phyloP scores from a whole-genome alignment of 2,329 filamentous ascomycete genomes.

The Colletotrichum sp. region DNA sequence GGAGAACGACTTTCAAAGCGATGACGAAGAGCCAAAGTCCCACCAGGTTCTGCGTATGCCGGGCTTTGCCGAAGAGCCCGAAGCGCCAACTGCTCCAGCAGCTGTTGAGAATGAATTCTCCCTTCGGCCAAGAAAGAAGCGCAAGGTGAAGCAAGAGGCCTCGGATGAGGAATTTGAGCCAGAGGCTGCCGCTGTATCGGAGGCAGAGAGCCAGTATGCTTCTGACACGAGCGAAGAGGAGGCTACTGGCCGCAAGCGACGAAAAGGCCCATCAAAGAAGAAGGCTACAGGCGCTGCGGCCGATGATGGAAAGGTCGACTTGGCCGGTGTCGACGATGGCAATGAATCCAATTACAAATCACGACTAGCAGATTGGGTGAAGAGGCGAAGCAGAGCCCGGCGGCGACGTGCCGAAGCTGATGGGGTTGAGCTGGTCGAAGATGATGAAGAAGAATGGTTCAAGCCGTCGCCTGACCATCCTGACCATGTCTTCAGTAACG shows the following conservation, averaged over 20 bases:
- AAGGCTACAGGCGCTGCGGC: constrained; percentile 29
- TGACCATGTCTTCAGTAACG: constrained; percentile 77
- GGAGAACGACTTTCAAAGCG: constrained; percentile 47
- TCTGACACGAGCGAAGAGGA: constrained; percentile 42
- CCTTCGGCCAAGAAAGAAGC: constrained; percentile 63
- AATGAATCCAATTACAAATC: constrained; percentile 81
- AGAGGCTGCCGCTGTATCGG: constrained; percentile 24
- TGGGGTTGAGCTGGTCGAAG: constrained; percentile 43
- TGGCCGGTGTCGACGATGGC: constrained; percentile 80
- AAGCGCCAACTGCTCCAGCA: constrained; percentile 4
- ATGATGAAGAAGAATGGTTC: constrained; percentile 71
- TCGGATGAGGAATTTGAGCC: constrained; percentile 54
- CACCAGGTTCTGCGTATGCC: constrained; percentile 77
- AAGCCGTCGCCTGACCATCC: constrained; percentile 83
- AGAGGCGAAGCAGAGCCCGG: constrained; percentile 48
- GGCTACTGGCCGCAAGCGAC: constrained; percentile 42
- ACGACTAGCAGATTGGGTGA: constrained; percentile 78
- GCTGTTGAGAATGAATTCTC: constrained; percentile 59
- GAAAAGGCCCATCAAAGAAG: constrained; percentile 51
- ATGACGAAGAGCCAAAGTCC: constrained; percentile 59
- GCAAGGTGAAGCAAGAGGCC: constrained; percentile 39
- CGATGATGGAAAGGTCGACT: constrained; percentile 43
- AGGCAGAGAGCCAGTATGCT: constrained; percentile 23
- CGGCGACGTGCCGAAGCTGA: constrained; percentile 36
- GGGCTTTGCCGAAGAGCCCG: constrained; percentile 65